Evolutionary conservation across 371 early-diverging fungal genomes (phyloP), one percentile per base, ranked within the genome.

Genomic region (Capniomyces stellatus): DNA sequence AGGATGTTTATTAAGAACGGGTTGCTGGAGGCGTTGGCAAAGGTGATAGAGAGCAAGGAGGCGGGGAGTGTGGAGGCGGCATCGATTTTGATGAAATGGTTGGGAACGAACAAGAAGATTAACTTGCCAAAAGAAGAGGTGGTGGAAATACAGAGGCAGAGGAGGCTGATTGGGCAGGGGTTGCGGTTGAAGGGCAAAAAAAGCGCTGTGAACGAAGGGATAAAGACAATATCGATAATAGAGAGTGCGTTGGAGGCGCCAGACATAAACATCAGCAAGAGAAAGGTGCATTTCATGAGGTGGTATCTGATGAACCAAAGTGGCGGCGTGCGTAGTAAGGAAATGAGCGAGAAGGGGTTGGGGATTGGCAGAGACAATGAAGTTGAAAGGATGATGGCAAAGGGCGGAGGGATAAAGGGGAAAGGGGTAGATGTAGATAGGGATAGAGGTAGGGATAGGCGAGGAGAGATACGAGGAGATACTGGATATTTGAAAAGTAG

Each of bases 11-110:
- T 67, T 29, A 67, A 67, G 24, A 59, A 61, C 28, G 67, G 67
- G 18, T 49, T 67, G 19, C 58, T 67, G 3, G 59, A 67, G 27
- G 47, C 67, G 3, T 53, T 67, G 54, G 54, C 62, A 3, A 13
- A 44, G 2, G 63, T 56, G 3, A 41, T 64, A 3, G 43, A 58
- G 28, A 52, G 48, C 41, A 21, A 25, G 27, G 61, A 56, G 48
- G 40, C 60, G n/a, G 67, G 62, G 2, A 58, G 61, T 0, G 61
- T 58, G 18, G 67, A 67, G 13, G 67, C 67, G 46, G 54, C 60
- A 51, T 47, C 62, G 1, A 58, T 61, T 44, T 54, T 67, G 54
- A 49, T 67, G 19, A 66, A 63, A 53, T 67, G 67, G 67, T 59
- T 67, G 21, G 31, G 58, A 28, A 59, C 60, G 54, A 58, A 66